phyloP scores from a whole-genome alignment of 805 yeast genomes.

The Brettanomyces nanus region DNA sequence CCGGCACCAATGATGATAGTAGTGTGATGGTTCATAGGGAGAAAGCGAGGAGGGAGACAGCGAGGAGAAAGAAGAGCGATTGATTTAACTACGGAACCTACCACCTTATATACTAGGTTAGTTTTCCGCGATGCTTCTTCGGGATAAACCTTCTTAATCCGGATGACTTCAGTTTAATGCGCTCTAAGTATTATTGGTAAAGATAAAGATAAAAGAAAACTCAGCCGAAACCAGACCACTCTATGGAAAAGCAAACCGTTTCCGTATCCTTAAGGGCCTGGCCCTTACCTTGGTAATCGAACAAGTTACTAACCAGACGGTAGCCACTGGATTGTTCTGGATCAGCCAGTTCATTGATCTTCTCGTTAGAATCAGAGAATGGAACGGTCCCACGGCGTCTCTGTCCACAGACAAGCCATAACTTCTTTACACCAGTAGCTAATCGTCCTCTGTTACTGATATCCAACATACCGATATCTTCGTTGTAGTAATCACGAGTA shows the following conservation, averaged over 20 bases:
- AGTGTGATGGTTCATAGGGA: constrained; percentile 1
- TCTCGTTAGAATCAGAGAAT: background rate
- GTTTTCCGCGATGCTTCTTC: background rate
- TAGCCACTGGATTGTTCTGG: constrained; percentile 7
- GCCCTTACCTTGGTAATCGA: background rate
- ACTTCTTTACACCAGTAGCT: constrained; percentile 87
- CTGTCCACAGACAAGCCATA: constrained; percentile 53
- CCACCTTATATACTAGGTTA: no score
- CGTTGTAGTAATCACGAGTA: constrained; percentile 36
- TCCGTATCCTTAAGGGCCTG: constrained; percentile 14
- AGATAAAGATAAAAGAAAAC: no score
- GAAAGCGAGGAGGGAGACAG: no score
- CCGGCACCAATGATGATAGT: constrained; percentile 50
- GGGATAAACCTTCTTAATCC: background rate
- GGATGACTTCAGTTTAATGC: no score
- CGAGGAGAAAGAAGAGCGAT: no score
- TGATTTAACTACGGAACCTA: no score
- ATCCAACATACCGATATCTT: constrained; percentile 47
- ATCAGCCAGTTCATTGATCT: constrained; percentile 7
- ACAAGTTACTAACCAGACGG: constrained; percentile 1
- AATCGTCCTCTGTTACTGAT: constrained; percentile 81
- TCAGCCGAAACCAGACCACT: constrained; percentile 96
- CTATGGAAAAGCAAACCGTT: constrained; percentile 58
- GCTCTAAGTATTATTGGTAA: no score
- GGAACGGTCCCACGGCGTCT: background rate